phyloP scores from a whole-genome alignment of 495 filamentous ascomycete genomes.

The Lindgomyces ingoldianus region DNA sequence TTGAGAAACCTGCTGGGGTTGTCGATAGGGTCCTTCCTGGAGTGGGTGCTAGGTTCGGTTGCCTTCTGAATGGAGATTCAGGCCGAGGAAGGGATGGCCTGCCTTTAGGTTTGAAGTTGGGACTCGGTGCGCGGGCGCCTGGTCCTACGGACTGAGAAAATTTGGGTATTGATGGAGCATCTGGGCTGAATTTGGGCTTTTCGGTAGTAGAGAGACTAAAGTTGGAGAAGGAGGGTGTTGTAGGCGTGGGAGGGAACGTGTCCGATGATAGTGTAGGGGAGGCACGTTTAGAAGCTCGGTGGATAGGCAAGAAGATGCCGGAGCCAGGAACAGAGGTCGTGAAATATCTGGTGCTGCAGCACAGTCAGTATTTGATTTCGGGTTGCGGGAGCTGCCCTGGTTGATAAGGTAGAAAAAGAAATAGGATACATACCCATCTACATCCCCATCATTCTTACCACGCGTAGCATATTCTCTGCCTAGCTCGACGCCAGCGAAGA shows the following conservation, averaged over 20 bases:
- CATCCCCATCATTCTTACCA: conserved; percentile 95
- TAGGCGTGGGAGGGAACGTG: conserved; percentile 67
- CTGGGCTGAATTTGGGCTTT: conserved; percentile 58
- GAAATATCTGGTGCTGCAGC: conserved; percentile 74
- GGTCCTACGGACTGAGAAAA: conserved; percentile 88
- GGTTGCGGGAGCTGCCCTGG: background rate
- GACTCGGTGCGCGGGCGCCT: conserved; percentile 65
- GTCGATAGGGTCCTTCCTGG: conserved; percentile 45
- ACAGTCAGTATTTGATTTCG: conserved; percentile 6
- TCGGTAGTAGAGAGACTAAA: conserved; percentile 50
- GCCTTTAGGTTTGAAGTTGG: conserved; percentile 65
- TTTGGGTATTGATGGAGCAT: conserved; percentile 62
- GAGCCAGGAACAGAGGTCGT: conserved; percentile 72
- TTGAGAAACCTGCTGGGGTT: conserved; percentile 41
- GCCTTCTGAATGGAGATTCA: conserved; percentile 74
- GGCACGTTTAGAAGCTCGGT: conserved; percentile 72
- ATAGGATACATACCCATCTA: conserved; percentile 70
- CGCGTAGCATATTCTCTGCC: conserved; percentile 73
- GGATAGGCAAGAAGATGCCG: conserved; percentile 92
- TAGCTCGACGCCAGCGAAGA: conserved; percentile 94
- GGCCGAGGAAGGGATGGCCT: conserved; percentile 81
- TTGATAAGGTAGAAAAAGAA: background rate
- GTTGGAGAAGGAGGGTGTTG: conserved; percentile 59
- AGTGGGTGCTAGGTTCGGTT: conserved; percentile 54
- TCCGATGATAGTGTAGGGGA: conserved; percentile 59